Evolutionary conservation across 495 filamentous ascomycete species (phyloP).

Genomic region (Lineolata rhizophorae): DNA sequence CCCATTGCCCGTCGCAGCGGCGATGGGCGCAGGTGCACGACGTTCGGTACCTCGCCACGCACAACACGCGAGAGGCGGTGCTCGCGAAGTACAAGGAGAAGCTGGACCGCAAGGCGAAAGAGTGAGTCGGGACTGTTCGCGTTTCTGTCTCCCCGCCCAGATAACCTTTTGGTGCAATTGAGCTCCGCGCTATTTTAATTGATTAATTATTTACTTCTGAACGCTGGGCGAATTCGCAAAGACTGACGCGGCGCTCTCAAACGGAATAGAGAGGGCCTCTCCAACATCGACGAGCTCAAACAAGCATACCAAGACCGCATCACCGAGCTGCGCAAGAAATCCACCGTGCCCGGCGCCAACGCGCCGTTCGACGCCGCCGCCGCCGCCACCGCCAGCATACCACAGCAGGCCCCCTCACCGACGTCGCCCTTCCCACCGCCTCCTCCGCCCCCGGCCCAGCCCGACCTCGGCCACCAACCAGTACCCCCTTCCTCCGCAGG

Average conservation of each 20-base stretch:
- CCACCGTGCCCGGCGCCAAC: slow-evolving; percentile 32
- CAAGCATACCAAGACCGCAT: slow-evolving; percentile 72
- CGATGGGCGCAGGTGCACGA: slow-evolving; percentile 87
- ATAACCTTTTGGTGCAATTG: neutral
- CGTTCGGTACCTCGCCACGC: slow-evolving; percentile 65
- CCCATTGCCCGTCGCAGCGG: no score
- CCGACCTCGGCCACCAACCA: slow-evolving; percentile 5
- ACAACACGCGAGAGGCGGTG: slow-evolving; percentile 36
- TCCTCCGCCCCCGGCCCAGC: slow-evolving; percentile 16
- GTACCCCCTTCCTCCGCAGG: slow-evolving; percentile 17
- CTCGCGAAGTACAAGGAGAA: slow-evolving; percentile 73
- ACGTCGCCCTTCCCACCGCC: slow-evolving; percentile 14
- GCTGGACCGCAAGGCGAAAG: slow-evolving; percentile 61
- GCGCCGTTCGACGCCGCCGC: slow-evolving; percentile 14
- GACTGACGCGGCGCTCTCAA: neutral
- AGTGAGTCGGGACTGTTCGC: slow-evolving; percentile 21
- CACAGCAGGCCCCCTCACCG: slow-evolving; percentile 13
- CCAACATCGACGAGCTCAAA: slow-evolving; percentile 53
- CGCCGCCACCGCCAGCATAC: neutral
- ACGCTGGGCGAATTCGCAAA: neutral
- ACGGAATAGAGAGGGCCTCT: slow-evolving; percentile 40
- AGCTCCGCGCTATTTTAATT: neutral
- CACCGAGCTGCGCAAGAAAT: slow-evolving; percentile 34
- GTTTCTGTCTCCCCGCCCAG: slow-evolving; percentile 1
- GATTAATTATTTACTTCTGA: neutral